Base-by-base conservation (phyloP, 2,329 filamentous ascomycete species). In the Ceratocystis destructans region DNA sequence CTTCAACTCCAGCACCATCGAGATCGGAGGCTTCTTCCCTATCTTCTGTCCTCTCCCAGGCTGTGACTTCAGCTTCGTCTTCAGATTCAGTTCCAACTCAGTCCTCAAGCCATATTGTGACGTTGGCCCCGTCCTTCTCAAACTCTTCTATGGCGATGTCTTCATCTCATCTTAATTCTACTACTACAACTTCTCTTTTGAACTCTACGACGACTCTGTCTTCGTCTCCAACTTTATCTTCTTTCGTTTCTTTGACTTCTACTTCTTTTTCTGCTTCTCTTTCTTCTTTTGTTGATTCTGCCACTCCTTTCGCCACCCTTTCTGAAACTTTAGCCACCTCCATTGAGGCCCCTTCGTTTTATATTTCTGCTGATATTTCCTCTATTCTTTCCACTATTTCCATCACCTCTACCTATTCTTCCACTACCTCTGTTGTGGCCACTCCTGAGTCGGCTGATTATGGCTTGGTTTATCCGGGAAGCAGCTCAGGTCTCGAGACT, bases 241-340 rank as follows among this genome's bases (percentile, higher is more conserved):
- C 50, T 59, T 44, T 28, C 15, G n/a, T 22, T 57, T 64, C 28
- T 44, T 57, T 57, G 53, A 17, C 28, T 57, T 57, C 8, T 25
- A 31, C 44, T 53, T 53, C 45, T 33, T 17, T 8, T 55, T n/a
- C 44, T 53, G n/a, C 25, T 20, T 53, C 28, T 33, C 8, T 46
- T 53, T 37, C 62, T 22, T 64, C 63, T 57, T 64, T 17, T 7
- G 48, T 7, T n/a, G n/a, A 20, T 64, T 55, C 63, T 59, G 31
- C 57, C 8, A 33, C 41, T 20, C 61, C 22, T 63, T 48, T 22
- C 17, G 41, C 31, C 61, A n/a, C 63, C 15, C n/a, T 57, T 8
- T 55, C 53, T 57, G 28, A 28, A 25, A 33, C 53, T 57, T 33
- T 28, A 5, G 33, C 15, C 10, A 5, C 17, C 10, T 15, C 53